Evolutionary conservation across 176 grass and related monocot species (phyloP), one percentile per base, ranked within the genome.

Genomic region (Oryza officinalis): DNA sequence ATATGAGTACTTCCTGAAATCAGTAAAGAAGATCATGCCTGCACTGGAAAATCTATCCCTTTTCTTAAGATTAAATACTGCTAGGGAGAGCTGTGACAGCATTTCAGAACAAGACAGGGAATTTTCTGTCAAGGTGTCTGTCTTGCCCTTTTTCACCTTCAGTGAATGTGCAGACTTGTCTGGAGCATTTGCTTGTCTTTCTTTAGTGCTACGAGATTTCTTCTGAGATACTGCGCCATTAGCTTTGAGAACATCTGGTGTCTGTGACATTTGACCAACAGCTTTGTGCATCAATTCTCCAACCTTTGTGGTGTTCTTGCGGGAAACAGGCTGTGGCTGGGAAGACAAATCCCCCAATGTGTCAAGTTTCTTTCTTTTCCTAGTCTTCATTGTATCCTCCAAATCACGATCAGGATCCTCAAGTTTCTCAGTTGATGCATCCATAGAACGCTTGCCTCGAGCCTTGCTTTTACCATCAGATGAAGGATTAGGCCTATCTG

Each of bases 311-410:
- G 67, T 72, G 81, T 80, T 95, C 47, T 75, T 90, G 67, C 22
- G 68, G 80, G 59, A 63, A 22, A 40, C 37, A 79, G 69, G 35
- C 22, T 78, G 72, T 44, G 75, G 80, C 46, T 67, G 86, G 69
- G 81, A 89, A 69, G 74, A 85, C 31, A 75, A 75, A 88, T 90
- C 90, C 69, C 88, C 93, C 64, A 95, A 81, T 32, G 83, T 92
- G 78, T 90, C 69, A 67, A 95, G 86, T 59, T 87, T 92, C 84
- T 86, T 90, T 78, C 91, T 85, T 81, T 90, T 95, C 61, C 67
- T 90, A 77, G 78, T 84, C 73, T 41, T 30, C 35, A 28, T 3
- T 22, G 37, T 70, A 63, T 78, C 74, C 83, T 77, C 61, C 40
- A 50, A 70, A 66, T 69, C 35, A 71, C 3, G 47, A 85, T 69